A percentile compares a stretch with the other conserved stretches of the same genome.
These are phyloP conservation scores for Pleurotus sapidus DNA, from an alignment of 768 basidiomycete genomes.

Conservation along the genomic window DNA sequence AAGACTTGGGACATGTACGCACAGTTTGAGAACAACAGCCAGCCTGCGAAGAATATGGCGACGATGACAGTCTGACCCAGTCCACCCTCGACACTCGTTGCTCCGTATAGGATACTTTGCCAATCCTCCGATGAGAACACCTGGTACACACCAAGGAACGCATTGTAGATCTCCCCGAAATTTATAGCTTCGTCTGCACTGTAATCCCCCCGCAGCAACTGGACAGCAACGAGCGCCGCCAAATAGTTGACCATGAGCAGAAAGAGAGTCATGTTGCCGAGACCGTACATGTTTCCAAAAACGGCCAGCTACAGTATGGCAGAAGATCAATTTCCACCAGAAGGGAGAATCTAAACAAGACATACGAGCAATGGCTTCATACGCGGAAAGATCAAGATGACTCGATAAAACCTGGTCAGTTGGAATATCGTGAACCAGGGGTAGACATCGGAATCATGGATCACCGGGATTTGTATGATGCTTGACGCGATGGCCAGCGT, in stretches of 20 bases:
- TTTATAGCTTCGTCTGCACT: constrained; percentile 50
- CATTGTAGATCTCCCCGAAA: constrained; percentile 80
- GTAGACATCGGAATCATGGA: constrained; percentile 63
- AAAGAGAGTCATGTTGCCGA: constrained; percentile 91
- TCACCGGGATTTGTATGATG: constrained; percentile 81
- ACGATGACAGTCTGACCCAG: constrained; percentile 71
- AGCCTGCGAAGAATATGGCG: constrained; percentile 70
- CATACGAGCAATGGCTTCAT: constrained; percentile 87
- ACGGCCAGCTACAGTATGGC: constrained; percentile 64
- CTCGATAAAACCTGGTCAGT: constrained; percentile 84
- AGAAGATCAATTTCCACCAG: not conserved
- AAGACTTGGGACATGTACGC: constrained; percentile 25
- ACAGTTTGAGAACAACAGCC: constrained; percentile 95
- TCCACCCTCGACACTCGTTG: constrained; percentile 55
- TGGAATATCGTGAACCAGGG: constrained; percentile 92
- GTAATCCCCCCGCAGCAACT: constrained; percentile 85
- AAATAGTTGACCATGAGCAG: constrained; percentile 85
- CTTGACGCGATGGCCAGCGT: constrained; percentile 71
- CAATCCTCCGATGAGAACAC: constrained; percentile 95
- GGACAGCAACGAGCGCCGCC: constrained; percentile 77
- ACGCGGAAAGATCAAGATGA: constrained; percentile 84
- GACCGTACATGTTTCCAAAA: constrained; percentile 89
- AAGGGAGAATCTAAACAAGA: not conserved
- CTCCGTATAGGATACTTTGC: constrained; percentile 70
- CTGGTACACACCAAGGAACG: constrained; percentile 86